Evolutionary conservation across 2,329 filamentous ascomycete species (phyloP), one percentile per base, ranked within the genome.

Genomic region (Cryphonectria parasitica): DNA sequence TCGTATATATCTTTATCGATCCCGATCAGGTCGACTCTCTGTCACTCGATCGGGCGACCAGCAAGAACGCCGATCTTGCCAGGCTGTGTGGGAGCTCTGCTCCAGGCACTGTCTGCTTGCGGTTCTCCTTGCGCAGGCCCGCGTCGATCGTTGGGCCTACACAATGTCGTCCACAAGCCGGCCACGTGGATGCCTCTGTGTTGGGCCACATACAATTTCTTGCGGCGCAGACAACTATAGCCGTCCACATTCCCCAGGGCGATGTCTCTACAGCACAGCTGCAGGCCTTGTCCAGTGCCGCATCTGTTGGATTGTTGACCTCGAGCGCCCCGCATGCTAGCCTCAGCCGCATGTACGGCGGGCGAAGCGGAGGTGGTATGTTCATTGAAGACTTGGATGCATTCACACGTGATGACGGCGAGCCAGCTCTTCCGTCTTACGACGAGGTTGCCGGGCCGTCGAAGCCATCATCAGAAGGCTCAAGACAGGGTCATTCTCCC

Each of bases 1-100:
- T 31, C 6, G 34, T 64, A 31, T 68, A 41, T 34, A 25, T 68
- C 31, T 68, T 54, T n/a, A 68, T 68, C n/a, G 41, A 56, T 31
- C 67, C 60, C 10, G 60, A 64, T n/a, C 45, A 64, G 36, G 61
- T 68, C 17, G 22, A 11, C n/a, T 41, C 31, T 13, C 36, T 68
- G n/a, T 60, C 60, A n/a, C 17, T 62, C 8, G 45, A 68, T n/a
- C 67, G 25, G 36, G 31, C 31, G 7, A 64, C 28, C 58, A 64
- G 28, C n/a, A 34, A 31, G 22, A 56, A 28, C 19, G 36, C 43
- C 31, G 60, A 45, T 15, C 43, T 64, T 13, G 60, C 60, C 39
- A 31, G 34, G 36, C 34, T 43, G 1, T 54, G 34, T 43, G 45
- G 45, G 25, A 68, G 45, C 45, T 64, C 45, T 25, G 45, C 45